Conservation (phyloP, 768 basidiomycete genomes). For the Lepiota subincarnata region DNA sequence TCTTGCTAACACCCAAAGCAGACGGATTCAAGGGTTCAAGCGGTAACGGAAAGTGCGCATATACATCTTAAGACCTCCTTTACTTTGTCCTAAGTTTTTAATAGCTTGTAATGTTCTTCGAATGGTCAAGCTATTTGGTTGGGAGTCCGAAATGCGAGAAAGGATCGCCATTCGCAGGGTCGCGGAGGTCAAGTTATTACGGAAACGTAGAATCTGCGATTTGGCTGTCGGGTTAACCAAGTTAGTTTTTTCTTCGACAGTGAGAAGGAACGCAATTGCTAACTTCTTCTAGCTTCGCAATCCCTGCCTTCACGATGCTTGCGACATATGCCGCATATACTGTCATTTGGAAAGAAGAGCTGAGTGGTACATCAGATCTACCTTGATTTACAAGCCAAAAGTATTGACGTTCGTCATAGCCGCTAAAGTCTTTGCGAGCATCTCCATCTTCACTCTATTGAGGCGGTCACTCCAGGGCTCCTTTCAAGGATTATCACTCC, state of each 20-base stretch:
- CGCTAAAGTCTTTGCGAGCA: conserved; percentile 41
- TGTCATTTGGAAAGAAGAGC: conserved; percentile 22
- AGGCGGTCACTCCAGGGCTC: conserved; percentile 42
- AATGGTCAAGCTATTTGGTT: conserved; percentile 75
- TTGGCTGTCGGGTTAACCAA: conserved; percentile 43
- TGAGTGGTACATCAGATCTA: conserved; percentile 17
- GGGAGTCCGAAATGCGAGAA: conserved; percentile 56
- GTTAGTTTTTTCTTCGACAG: conserved; percentile 25
- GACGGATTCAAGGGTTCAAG: conserved; percentile 56
- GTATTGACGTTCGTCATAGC: conserved; percentile 26
- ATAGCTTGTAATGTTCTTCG: conserved; percentile 54
- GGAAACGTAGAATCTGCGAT: conserved; percentile 38
- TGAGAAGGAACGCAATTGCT: neutral
- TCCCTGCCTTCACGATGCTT: conserved; percentile 64
- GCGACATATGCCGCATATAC: conserved; percentile 59
- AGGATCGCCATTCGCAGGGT: conserved; percentile 56
- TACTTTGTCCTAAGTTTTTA: neutral
- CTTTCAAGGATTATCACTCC: conserved; percentile 19
- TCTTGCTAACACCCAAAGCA: conserved; percentile 33
- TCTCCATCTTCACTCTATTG: conserved; percentile 59
- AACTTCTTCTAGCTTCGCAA: conserved; percentile 38
- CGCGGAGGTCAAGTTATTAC: conserved; percentile 55
- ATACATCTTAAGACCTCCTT: conserved; percentile 1
- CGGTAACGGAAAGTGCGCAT: conserved; percentile 53
- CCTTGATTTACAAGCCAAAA: neutral